Evolutionary conservation across 768 basidiomycete species (phyloP).

Genomic region (Termitomyces sp.): DNA sequence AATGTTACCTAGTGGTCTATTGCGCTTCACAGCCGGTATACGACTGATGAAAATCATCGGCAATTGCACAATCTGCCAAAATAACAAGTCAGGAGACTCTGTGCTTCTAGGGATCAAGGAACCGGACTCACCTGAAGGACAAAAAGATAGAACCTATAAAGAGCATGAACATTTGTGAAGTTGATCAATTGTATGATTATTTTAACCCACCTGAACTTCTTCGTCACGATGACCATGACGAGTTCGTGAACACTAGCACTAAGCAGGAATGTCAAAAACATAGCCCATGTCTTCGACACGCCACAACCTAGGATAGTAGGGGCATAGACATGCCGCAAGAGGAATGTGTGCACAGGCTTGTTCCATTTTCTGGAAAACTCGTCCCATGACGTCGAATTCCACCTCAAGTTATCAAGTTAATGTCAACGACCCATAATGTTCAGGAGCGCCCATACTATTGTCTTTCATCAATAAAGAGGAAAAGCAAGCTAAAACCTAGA

Average conservation of each 20-base stretch:
- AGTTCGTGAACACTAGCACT: conserved; percentile 90
- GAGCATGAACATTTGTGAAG: not conserved
- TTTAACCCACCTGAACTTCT: conserved; percentile 72
- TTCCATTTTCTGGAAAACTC: conserved; percentile 99
- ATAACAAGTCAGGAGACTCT: not conserved
- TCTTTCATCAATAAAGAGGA: not conserved
- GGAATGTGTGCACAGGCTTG: conserved; percentile 90
- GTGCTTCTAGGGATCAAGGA: not conserved
- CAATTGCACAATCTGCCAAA: conserved; percentile 76
- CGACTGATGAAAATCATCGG: conserved; percentile 84
- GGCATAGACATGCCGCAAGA: conserved; percentile 93
- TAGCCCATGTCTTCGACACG: conserved; percentile 73
- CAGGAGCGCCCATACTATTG: conserved; percentile 9
- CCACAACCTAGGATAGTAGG: conserved; percentile 76
- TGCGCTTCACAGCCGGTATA: conserved; percentile 69
- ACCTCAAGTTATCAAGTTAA: conserved; percentile 34
- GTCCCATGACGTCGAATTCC: conserved; percentile 97
- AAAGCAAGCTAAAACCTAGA: not conserved
- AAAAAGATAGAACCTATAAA: conserved; percentile 77
- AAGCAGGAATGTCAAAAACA: conserved; percentile 88
- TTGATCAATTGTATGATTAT: not conserved
- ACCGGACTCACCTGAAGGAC: conserved; percentile 48
- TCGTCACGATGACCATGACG: conserved; percentile 93
- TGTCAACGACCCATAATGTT: not conserved
- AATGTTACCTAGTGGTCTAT: conserved; percentile 76